Evolutionary conservation across 139 green algal genomes (phyloP).

Genomic region (Deuterostichococcus epilithicus): DNA sequence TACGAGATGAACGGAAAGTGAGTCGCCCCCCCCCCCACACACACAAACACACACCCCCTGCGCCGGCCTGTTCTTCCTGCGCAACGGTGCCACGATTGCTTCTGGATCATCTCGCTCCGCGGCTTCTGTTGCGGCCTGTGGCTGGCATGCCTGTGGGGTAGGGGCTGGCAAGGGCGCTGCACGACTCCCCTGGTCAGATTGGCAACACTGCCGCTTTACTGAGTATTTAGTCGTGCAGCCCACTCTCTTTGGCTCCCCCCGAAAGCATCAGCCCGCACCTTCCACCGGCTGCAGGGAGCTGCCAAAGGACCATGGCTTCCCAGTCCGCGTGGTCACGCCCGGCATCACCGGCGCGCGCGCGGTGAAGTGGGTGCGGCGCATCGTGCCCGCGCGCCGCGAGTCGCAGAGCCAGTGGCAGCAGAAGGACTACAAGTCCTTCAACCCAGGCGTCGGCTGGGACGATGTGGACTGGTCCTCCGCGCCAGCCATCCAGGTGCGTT

Average conservation of each 20-base stretch:
- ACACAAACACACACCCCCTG: background rate
- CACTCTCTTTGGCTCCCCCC: too few relatives aligned
- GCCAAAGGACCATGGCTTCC: conserved; percentile 71
- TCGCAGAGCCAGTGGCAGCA: conserved; percentile 71
- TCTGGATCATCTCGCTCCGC: too few relatives aligned
- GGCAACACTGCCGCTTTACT: too few relatives aligned
- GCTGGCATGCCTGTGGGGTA: too few relatives aligned
- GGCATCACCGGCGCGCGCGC: conserved; percentile 66
- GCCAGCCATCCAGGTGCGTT: conserved; percentile 58
- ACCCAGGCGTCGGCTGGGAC: conserved; percentile 72
- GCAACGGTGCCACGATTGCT: background rate
- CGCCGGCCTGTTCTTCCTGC: background rate
- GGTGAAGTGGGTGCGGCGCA: conserved; percentile 78
- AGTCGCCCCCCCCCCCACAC: too few relatives aligned
- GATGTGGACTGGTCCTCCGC: conserved; percentile 74
- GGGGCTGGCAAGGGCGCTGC: too few relatives aligned
- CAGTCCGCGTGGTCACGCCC: conserved; percentile 71
- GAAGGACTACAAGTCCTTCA: conserved; percentile 89
- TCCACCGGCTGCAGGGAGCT: conserved; percentile 51
- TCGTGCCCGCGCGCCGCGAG: conserved; percentile 57
- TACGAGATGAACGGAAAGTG: conserved; percentile 91
- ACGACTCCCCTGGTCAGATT: too few relatives aligned
- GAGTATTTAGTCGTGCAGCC: too few relatives aligned
- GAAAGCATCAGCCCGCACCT: too few relatives aligned
- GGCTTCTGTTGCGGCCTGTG: too few relatives aligned